Percentiles rank a stretch among this genome's conserved stretches.
Conservation (phyloP, 192 early-diverging fungal species). For the Backusella tuberculispora region DNA sequence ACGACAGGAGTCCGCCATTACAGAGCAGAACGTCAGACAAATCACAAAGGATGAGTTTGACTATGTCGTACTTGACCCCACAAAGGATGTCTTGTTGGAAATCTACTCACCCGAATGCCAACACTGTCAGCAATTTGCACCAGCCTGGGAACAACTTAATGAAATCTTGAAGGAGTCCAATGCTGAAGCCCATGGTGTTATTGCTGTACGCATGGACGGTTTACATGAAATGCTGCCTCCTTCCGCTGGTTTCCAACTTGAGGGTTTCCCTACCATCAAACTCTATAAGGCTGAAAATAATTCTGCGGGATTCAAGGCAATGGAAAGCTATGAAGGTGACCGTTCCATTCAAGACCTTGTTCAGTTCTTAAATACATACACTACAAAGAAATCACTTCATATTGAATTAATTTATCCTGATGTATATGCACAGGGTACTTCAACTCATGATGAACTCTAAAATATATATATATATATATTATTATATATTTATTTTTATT, state of each 20-base stretch:
- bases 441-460: constrained; percentile 1
- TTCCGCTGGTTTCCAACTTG: constrained; percentile 63
- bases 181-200: constrained; percentile 50
- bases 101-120: constrained; percentile 89
- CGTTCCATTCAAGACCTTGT: constrained; percentile 76
- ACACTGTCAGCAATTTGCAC: constrained; percentile 73
- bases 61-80: constrained; percentile 77
- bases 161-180: constrained; percentile 31
- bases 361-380: constrained; percentile 51
- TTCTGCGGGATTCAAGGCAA: constrained; percentile 56
- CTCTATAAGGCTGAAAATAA: constrained; percentile 72
- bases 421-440: too few relatives aligned
- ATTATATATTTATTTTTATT: neutral
- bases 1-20: constrained; percentile 68
- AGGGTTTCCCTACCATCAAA: constrained; percentile 95
- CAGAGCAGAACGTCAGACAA: constrained; percentile 63
- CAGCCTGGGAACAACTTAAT: constrained; percentile 85
- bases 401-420: neutral
- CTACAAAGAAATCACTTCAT: neutral
- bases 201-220: constrained; percentile 90
- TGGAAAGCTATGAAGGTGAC: constrained; percentile 82
- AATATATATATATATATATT: neutral
- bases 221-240: constrained; percentile 90
- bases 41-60: constrained; percentile 84
- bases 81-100: constrained; percentile 90